Conservation (phyloP, 192 early-diverging fungal genomes). For the Rhizoclosmatium sp. region DNA sequence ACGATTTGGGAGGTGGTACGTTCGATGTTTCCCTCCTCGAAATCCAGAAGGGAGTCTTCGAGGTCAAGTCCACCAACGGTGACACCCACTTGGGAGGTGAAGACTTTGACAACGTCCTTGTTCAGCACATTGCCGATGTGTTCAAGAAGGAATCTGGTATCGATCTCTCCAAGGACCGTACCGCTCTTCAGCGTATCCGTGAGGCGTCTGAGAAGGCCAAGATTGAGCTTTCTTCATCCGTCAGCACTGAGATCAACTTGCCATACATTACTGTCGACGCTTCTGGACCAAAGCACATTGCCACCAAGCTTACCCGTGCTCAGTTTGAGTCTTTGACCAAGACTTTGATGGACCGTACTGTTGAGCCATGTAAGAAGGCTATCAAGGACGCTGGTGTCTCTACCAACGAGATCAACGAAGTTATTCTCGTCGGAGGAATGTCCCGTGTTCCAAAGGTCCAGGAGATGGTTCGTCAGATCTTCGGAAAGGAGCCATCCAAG, state of each 20-base stretch:
- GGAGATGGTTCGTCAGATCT: conserved; percentile 87
- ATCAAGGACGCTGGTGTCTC: conserved; percentile 92
- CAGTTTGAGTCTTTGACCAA: conserved; percentile 87
- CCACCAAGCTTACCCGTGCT: conserved; percentile 89
- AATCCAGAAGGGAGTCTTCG: conserved; percentile 97
- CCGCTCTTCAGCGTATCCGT: conserved; percentile 97
- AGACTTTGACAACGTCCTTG: conserved; percentile 74
- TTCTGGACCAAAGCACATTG: conserved; percentile 96
- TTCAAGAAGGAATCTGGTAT: conserved; percentile 94
- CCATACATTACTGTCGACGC: conserved; percentile 93
- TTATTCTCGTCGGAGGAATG: conserved; percentile 98
- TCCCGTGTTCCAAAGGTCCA: conserved; percentile 97
- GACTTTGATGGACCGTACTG: conserved; percentile 84
- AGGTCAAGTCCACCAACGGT: conserved; percentile 98
- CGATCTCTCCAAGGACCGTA: conserved; percentile 86
- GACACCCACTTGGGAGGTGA: conserved; percentile 83
- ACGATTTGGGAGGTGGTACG: conserved; percentile 98
- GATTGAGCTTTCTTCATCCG: conserved; percentile 95
- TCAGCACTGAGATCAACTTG: conserved; percentile 96
- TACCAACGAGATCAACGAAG: conserved; percentile 87
- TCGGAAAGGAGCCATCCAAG: conserved; percentile 93
- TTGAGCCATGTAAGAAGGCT: conserved; percentile 94
- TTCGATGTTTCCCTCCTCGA: conserved; percentile 99
- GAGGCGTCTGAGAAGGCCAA: conserved; percentile 99
- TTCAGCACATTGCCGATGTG: conserved; percentile 79